These are phyloP conservation scores for Coniochaeta hoffmannii DNA, from an alignment of 2,329 filamentous ascomycete genomes.

Conservation along the genomic window DNA sequence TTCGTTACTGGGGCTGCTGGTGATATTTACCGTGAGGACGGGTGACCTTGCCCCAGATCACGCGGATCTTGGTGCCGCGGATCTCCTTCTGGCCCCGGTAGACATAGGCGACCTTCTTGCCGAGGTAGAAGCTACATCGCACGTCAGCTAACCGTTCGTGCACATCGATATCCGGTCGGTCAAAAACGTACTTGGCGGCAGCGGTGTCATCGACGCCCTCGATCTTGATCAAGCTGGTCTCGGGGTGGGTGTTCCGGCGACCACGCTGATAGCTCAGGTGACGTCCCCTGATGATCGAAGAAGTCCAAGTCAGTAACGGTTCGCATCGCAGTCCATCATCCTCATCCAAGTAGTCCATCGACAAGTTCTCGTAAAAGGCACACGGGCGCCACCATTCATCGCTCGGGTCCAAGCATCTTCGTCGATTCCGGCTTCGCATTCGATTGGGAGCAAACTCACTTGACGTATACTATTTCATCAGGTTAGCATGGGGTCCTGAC, in stretches of 20 bases:
- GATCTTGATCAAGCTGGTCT: constrained; percentile 94
- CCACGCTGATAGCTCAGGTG: constrained; percentile 97
- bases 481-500: constrained; percentile 27
- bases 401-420: neutral
- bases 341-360: neutral
- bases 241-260: constrained; percentile 84
- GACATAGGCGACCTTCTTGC: constrained; percentile 98
- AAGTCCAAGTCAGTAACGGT: constrained; percentile 16
- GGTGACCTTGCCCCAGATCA: constrained; percentile 99
- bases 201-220: constrained; percentile 91
- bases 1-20: constrained; percentile 2
- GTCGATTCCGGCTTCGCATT: constrained; percentile 8
- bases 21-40: constrained; percentile 71
- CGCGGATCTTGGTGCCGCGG: constrained; percentile 95
- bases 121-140: constrained; percentile 73
- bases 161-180: constrained; percentile 1
- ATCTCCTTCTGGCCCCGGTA: constrained; percentile 94
- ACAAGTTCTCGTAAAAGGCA: neutral
- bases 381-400: neutral
- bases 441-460: constrained; percentile 55
- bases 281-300: constrained; percentile 64
- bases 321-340: neutral
- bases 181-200: constrained; percentile 67
- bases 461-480: constrained; percentile 68
- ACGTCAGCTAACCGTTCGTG: constrained; percentile 14